Conservation (phyloP, 768 basidiomycete genomes). For the Hemileccinum rubropunctum region DNA sequence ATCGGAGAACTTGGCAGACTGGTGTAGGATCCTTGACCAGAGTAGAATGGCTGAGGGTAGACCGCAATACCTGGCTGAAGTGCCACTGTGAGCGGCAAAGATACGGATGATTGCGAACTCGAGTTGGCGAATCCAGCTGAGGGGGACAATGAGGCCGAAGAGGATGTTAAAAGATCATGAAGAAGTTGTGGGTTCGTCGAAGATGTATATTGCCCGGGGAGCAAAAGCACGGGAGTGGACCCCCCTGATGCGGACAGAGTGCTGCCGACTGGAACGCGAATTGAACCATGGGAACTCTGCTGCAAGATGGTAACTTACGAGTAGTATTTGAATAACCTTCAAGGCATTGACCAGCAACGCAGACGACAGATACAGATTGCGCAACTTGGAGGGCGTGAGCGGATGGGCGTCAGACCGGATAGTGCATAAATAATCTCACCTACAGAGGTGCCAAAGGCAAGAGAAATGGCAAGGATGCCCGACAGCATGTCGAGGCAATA, state of each 20-base stretch:
- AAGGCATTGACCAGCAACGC: conserved; percentile 87
- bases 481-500: conserved; percentile 37
- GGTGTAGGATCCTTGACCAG: conserved; percentile 61
- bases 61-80: conserved; percentile 65
- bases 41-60: conserved; percentile 62
- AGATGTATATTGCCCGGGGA: conserved; percentile 75
- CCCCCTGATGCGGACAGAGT: conserved; percentile 55
- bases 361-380: conserved; percentile 63
- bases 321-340: conserved; percentile 75
- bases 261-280: conserved; percentile 56
- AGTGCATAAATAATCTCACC: conserved; percentile 29
- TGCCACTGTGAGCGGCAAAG: conserved; percentile 66
- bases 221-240: conserved; percentile 55
- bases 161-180: conserved; percentile 62
- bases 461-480: conserved; percentile 36
- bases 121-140: conserved; percentile 65
- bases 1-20: conserved; percentile 50
- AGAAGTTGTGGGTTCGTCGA: conserved; percentile 71
- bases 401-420: neutral
- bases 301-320: conserved; percentile 39
- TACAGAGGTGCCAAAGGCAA: conserved; percentile 38
- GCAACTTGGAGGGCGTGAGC: conserved; percentile 39
- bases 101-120: conserved; percentile 40
- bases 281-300: conserved; percentile 12
- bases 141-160: conserved; percentile 55